Percentiles rank a stretch among this genome's conserved stretches.
phyloP scores from a whole-genome alignment of 83 land plant genomes.

The Picea abies region DNA sequence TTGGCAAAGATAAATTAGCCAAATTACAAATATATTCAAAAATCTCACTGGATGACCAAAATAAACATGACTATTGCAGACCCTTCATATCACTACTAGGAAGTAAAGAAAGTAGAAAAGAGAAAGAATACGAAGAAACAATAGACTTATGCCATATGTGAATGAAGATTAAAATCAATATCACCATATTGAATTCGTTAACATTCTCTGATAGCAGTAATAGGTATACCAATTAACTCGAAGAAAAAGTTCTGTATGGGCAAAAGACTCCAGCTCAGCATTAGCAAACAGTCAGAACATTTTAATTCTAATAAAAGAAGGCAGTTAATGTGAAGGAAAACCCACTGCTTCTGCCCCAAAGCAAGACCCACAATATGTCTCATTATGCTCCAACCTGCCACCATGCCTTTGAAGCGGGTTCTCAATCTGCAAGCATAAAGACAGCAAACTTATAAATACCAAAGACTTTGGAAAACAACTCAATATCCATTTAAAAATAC shows the following conservation, averaged over 20 bases:
- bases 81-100: not conserved
- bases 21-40: not conserved
- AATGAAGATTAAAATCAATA: no score
- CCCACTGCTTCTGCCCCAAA: conserved; percentile 95
- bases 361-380: conserved; percentile 99
- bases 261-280: not conserved
- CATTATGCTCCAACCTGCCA: conserved; percentile 96
- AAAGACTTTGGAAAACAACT: no score
- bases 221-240: no score
- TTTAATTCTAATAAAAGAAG: not conserved
- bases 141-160: no score
- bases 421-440: conserved; percentile 67
- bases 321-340: not conserved
- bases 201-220: no score
- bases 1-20: not conserved
- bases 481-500: not conserved
- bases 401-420: conserved; percentile 97
- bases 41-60: not conserved
- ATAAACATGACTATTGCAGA: not conserved
- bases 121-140: not conserved
- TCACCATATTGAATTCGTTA: no score
- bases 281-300: not conserved
- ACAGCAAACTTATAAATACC: not conserved
- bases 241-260: not conserved
- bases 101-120: not conserved